Base-by-base conservation (phyloP, 1,284 basidiomycete species). In the Ganoderma sinense region DNA sequence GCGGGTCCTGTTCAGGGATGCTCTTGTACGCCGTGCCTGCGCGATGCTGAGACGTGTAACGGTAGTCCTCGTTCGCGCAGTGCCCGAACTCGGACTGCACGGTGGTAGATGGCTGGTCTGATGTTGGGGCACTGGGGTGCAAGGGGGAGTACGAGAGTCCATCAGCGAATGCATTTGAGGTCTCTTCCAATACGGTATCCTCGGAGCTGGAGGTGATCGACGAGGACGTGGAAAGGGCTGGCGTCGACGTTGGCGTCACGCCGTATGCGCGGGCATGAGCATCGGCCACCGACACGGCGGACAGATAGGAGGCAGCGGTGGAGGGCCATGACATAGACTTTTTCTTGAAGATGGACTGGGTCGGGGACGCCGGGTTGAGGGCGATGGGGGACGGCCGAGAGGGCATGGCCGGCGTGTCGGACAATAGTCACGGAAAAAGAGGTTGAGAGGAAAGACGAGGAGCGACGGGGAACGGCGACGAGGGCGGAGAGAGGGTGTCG, bases 81-180 rank as follows among this genome's bases (percentile, higher is more conserved):
- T 94, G 93, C 13, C 95, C 95, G 76, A 96, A 97, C 82, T 97
- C 94, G 43, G 92, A 88, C 82, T 97, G 95, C 45, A 93, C 85
- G 16, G 92, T 93, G 48, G 82, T 85, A 78, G 92, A 93, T 36
- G 91, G 85, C 77, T 94, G 90, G 76, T 92, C 89, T 0, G 93
- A 94, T 53, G 89, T 94, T 1, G 93, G 92, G 4, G 93, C n/a
- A n/a, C n/a, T n/a, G n/a, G n/a, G n/a, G 90, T 23, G 82, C 82
- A 63, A 81, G 76, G 31, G 92, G 91, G 66, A n/a, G n/a, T 88
- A 83, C n/a, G 85, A 77, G 48, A 94, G 85, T 8, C 86, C 87
- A 76, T 90, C 86, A 0, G 79, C 76, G 76, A 84, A 84, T 73
- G 87, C 82, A 45, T 84, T 82, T 26, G 83, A 80, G 36, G 75